Base-by-base conservation (phyloP, 805 yeast genomes). In the Scheffersomyces coipomensis region DNA sequence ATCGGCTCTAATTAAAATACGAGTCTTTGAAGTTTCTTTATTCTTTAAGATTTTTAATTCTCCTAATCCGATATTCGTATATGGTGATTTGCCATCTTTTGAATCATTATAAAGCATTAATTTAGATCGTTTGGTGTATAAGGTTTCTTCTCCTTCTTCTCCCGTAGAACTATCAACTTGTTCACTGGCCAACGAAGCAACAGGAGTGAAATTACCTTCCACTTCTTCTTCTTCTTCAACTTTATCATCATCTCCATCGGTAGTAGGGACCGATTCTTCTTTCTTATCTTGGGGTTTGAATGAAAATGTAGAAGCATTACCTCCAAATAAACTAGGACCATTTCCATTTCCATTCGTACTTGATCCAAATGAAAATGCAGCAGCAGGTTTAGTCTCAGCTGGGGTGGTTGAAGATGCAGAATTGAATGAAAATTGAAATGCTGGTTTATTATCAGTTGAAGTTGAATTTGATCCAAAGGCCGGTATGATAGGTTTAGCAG, bases 1-100 rank as follows among this genome's bases (percentile, higher is more conserved):
- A 40, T 90, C 98, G 0, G 97, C 87, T 53, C 98, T 79, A 16
- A 91, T 75, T 26, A 91, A 65, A 11, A 87, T 64, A 58, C 98
- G 79, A 2, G 81, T 57, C 55, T 87, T 87, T 17, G 69, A 65
- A 8, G 84, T 81, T 2, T 67, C 72, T 37, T 74, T 74, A 51
- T 83, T 73, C 42, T 75, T 79, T 39, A 91, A 67, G 10, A 91
- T 69, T 52, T 88, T 85, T 49, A 89, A 69, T 36, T 83, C 90
- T 3, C 98, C 98, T 2, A 89, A 69, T 10, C 98, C 98, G 46
- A 75, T 75, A 5, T 79, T 64, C 26, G 68, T 73, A 55, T 85
- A 87, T 9, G 78, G 78, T 11, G 54, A 52, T 10, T 53, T 57
- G 33, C 76, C 76, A 33, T 78, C 72, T 3, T 39, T 35, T 17